These are phyloP conservation scores for Hyaloscypha variabilis DNA, from an alignment of 495 filamentous ascomycete species.

Conservation along the genomic window DNA sequence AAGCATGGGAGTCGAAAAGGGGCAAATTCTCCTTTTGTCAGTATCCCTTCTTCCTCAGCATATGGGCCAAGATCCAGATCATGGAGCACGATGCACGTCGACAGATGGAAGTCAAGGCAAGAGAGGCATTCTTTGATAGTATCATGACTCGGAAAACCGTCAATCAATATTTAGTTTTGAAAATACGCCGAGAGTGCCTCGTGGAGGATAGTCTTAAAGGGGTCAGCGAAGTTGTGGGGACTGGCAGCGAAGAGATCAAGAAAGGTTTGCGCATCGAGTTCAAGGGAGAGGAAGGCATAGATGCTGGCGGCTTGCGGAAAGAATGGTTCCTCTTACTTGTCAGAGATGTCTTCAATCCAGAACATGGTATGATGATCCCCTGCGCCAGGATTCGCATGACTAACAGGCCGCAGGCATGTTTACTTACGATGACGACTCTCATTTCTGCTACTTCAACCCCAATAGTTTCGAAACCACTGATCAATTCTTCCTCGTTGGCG, in stretches of 20 bases:
- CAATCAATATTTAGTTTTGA: slow-evolving; percentile 79
- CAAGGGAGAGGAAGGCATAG: slow-evolving; percentile 85
- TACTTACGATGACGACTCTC: slow-evolving; percentile 91
- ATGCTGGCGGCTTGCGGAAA: slow-evolving; percentile 89
- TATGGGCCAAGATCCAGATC: slow-evolving; percentile 92
- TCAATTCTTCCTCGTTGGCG: slow-evolving; percentile 90
- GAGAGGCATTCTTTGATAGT: slow-evolving; percentile 90
- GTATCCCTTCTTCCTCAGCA: slow-evolving; percentile 91
- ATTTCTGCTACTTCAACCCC: slow-evolving; percentile 95
- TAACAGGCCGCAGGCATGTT: slow-evolving; percentile 69
- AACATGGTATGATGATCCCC: slow-evolving; percentile 69
- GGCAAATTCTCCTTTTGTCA: slow-evolving; percentile 89
- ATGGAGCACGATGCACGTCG: slow-evolving; percentile 87
- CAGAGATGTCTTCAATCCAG: slow-evolving; percentile 88
- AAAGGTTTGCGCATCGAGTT: slow-evolving; percentile 91
- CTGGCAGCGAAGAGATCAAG: slow-evolving; percentile 86
- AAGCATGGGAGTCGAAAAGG: slow-evolving; percentile 78
- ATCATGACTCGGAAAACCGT: slow-evolving; percentile 74
- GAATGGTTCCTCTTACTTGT: slow-evolving; percentile 96
- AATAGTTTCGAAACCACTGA: slow-evolving; percentile 90
- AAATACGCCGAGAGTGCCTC: slow-evolving; percentile 82
- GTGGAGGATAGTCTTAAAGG: slow-evolving; percentile 88
- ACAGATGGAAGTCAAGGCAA: slow-evolving; percentile 89
- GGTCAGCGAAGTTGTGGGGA: slow-evolving; percentile 86
- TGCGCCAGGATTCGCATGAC: not conserved